Evolutionary conservation across 495 filamentous ascomycete species (phyloP).

Genomic region (Parmelia sp.): DNA sequence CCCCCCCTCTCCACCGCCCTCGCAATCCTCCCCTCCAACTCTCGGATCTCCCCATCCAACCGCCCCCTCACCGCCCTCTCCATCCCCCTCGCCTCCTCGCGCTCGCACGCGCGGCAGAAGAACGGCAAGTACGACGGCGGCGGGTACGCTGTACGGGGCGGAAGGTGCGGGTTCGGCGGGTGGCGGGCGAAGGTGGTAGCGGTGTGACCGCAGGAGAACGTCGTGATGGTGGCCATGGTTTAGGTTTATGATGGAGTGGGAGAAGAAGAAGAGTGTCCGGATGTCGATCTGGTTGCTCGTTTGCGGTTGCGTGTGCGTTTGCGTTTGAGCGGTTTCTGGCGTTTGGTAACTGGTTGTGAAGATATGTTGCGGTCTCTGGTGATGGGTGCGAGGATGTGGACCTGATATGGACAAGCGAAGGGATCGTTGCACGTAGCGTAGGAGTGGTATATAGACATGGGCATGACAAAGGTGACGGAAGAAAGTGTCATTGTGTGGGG

Average conservation of each 20-base stretch:
- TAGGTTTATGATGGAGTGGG: background rate
- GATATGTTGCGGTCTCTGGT: too few relatives aligned
- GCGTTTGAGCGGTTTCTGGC: too few relatives aligned
- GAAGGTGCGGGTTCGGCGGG: background rate
- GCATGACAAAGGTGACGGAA: background rate
- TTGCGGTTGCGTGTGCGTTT: background rate
- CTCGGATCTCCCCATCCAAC: too few relatives aligned
- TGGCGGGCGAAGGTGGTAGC: background rate
- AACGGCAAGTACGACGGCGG: constrained; percentile 4
- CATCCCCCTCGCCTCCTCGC: background rate
- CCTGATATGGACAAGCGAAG: background rate
- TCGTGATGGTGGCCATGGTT: background rate
- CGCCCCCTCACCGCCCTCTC: background rate
- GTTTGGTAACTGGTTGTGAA: background rate
- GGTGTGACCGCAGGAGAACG: constrained; percentile 3
- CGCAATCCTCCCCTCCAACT: background rate
- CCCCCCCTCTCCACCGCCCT: background rate
- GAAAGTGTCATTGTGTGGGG: background rate
- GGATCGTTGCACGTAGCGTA: constrained; percentile 2
- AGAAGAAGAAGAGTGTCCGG: background rate
- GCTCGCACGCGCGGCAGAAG: constrained; percentile 18
- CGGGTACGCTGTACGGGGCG: background rate
- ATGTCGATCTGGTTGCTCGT: background rate
- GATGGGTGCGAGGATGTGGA: background rate
- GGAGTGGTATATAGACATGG: constrained; percentile 4